These are phyloP conservation scores for Gastrolobium villosum DNA, from an alignment of 306 rosid genomes.

Conservation along the genomic window DNA sequence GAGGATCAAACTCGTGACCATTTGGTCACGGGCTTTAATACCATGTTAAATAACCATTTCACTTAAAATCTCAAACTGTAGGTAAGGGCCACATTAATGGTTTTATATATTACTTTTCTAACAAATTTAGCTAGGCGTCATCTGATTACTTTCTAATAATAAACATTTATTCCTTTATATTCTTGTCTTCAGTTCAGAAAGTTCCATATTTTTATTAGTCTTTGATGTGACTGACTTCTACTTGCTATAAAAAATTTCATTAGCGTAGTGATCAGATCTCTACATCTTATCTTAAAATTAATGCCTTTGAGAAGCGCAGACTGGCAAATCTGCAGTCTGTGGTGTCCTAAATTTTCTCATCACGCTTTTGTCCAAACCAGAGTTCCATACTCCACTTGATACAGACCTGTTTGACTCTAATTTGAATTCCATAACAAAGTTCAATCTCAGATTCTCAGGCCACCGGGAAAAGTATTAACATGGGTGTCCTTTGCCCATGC, in stretches of 20 bases:
- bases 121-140: too few species aligned
- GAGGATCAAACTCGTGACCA: too few species aligned
- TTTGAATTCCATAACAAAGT: slow-evolving; percentile 16
- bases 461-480: background rate
- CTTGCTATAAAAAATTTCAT: too few species aligned
- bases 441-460: background rate
- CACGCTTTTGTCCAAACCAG: background rate
- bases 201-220: too few species aligned
- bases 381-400: background rate
- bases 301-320: background rate
- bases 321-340: background rate
- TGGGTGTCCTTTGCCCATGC: background rate
- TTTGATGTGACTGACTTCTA: too few species aligned
- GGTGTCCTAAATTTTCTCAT: background rate
- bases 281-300: too few species aligned
- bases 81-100: too few species aligned
- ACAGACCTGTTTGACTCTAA: background rate
- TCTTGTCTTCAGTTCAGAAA: background rate
- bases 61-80: too few species aligned
- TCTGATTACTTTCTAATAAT: background rate
- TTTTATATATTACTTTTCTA: too few species aligned
- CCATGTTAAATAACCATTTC: too few species aligned
- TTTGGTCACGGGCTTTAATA: too few species aligned
- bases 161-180: background rate
- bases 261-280: too few species aligned